phyloP scores from a whole-genome alignment of 495 filamentous ascomycete genomes.

The Aspergillus ellipticus region DNA sequence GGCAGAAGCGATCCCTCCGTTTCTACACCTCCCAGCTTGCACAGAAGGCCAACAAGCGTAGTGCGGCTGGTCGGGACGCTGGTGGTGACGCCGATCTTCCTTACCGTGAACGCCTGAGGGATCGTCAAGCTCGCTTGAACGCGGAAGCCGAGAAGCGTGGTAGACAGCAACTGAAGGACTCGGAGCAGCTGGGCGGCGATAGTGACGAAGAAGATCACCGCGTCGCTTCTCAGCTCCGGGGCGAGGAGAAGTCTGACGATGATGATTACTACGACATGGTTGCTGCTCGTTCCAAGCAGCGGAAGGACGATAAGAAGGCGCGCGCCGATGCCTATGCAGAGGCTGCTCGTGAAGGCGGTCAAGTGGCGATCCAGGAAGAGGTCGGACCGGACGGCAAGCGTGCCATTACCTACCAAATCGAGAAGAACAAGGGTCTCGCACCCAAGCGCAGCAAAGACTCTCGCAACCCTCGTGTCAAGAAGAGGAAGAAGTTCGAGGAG shows the following conservation, averaged over 20 bases:
- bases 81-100: constrained; percentile 93
- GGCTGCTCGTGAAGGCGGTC: constrained; percentile 53
- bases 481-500: constrained; percentile 86
- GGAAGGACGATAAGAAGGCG: constrained; percentile 73
- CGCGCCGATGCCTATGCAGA: constrained; percentile 48
- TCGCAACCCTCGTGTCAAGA: constrained; percentile 95
- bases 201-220: constrained; percentile 55
- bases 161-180: constrained; percentile 56
- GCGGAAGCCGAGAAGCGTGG: constrained; percentile 83
- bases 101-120: constrained; percentile 78
- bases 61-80: constrained; percentile 71
- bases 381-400: constrained; percentile 76
- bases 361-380: constrained; percentile 54
- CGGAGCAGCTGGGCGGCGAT: constrained; percentile 61
- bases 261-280: constrained; percentile 90
- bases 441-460: constrained; percentile 87
- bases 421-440: constrained; percentile 95
- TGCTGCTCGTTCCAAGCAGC: constrained; percentile 58
- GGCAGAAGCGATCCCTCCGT: constrained; percentile 79
- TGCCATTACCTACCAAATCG: constrained; percentile 83
- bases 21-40: constrained; percentile 97
- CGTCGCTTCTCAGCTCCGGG: constrained; percentile 38
- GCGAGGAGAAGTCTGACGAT: constrained; percentile 41
- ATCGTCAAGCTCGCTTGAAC: constrained; percentile 79
- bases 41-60: constrained; percentile 85